Evolutionary conservation across 148 eudicot species (phyloP), one percentile per base, ranked within the genome.

Genomic region (Vaccinium vitisidaea): DNA sequence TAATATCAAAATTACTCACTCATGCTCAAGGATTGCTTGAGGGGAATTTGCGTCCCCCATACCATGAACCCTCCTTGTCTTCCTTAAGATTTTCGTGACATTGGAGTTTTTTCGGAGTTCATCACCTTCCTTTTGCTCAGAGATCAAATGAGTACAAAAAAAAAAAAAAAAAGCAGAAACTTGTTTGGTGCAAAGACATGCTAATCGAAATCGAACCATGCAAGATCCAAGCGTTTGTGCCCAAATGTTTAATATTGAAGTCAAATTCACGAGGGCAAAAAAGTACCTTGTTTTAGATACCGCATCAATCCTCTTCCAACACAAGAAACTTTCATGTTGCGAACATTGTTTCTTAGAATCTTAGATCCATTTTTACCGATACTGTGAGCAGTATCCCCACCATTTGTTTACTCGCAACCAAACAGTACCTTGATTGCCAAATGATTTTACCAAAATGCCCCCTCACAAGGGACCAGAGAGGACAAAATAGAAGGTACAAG

Each of bases 251-350:
- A n/a, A 32, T n/a, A 3, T 7, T 4, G 14, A 6, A 48, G 1
- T 77, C 63, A 55, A 19, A 50, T 61, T 50, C 32, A 82, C 9
- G 16, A 16, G 14, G n/a, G 65, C 58, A 12, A 77, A 81, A 70
- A 84, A 67, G 46, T 53, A 96, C 99, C 99, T 97, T 97, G 83
- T 97, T 97, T 61, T 98, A 93, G 94, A 93, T 97, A 97, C 5
- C 98, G 97, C 99, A 97, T 97, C 83, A 95, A 86, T 61, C 99
- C 99, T 92, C 97, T 91, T 84, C 99, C 99, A n/a, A 96, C 97
- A 85, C 99, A 96, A 52, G 99, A 94, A 43, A 94, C 97, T 85
- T 96, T 96, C 92, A 96, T 67, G 81, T 92, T 94, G 49, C 83
- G 90, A 86, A 96, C 97, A 85, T 90, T 90, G 46, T 93, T 94